These are phyloP conservation scores for Russula compacta DNA, from an alignment of 768 basidiomycete genomes.

Conservation along the genomic window DNA sequence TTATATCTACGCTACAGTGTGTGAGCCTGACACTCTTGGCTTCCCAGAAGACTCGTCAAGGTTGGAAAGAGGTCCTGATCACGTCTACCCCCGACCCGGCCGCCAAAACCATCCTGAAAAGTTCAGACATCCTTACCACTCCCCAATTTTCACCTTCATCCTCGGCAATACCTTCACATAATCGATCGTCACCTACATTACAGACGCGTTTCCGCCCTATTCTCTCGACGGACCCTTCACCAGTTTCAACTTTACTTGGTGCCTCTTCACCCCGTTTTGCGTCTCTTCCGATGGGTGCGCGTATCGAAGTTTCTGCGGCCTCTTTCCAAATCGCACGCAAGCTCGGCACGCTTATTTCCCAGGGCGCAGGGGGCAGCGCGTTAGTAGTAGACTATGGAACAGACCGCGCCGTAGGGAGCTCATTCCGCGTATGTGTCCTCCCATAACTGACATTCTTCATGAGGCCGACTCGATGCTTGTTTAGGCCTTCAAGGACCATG, in stretches of 20 bases:
- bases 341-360: constrained; percentile 47
- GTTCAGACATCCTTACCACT: constrained; percentile 18
- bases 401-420: constrained; percentile 55
- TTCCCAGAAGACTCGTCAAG: constrained; percentile 59
- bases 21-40: background rate
- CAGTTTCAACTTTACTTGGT: constrained; percentile 47
- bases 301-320: constrained; percentile 73
- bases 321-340: constrained; percentile 59
- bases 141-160: background rate
- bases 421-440: constrained; percentile 62
- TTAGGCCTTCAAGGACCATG: constrained; percentile 86
- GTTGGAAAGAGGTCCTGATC: constrained; percentile 84
- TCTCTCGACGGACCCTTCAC: constrained; percentile 49
- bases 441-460: background rate
- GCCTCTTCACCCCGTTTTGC: constrained; percentile 63
- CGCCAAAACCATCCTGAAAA: constrained; percentile 24
- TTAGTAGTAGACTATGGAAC: constrained; percentile 89
- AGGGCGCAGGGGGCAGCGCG: constrained; percentile 34
- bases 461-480: background rate
- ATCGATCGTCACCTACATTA: constrained; percentile 11
- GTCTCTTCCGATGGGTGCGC: constrained; percentile 54
- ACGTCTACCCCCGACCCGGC: constrained; percentile 36
- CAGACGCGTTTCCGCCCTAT: constrained; percentile 47
- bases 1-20: background rate
- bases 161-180: constrained; percentile 5